These are phyloP conservation scores for Metschnikowia gruessii DNA, from an alignment of 805 yeast genomes.

Conservation along the genomic window DNA sequence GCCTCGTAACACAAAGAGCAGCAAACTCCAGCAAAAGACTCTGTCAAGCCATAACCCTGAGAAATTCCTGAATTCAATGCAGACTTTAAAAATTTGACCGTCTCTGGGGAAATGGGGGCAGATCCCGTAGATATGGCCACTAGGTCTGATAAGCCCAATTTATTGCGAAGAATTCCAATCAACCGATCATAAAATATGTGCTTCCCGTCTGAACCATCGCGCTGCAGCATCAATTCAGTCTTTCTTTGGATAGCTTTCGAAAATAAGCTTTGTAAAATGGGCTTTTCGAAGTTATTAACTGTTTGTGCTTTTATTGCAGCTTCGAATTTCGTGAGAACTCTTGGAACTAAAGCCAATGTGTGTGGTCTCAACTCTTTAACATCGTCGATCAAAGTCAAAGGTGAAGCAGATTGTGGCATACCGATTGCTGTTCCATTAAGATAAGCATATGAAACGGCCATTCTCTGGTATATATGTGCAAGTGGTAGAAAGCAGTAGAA, in stretches of 20 bases:
- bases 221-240: conserved; percentile 32
- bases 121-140: conserved; percentile 25
- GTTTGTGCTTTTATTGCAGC: conserved; percentile 27
- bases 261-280: conserved; percentile 29
- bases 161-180: conserved; percentile 27
- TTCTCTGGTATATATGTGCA: conserved; percentile 26
- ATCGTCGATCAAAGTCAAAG: conserved; percentile 57
- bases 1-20: conserved; percentile 20
- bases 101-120: conserved; percentile 25
- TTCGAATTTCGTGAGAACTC: conserved; percentile 59
- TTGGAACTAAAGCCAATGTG: conserved; percentile 56
- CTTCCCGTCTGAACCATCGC: conserved; percentile 37
- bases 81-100: conserved; percentile 26
- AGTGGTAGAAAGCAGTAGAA: conserved; percentile 26
- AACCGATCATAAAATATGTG: conserved; percentile 36
- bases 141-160: conserved; percentile 33
- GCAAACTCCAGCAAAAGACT: conserved; percentile 26
- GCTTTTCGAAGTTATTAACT: conserved; percentile 33
- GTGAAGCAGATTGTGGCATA: conserved; percentile 35
- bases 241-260: conserved; percentile 30
- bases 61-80: conserved; percentile 25
- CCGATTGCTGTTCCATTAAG: conserved; percentile 24
- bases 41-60: conserved; percentile 39
- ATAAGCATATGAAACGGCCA: conserved; percentile 15
- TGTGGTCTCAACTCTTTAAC: conserved; percentile 53